phyloP scores from a whole-genome alignment of 305 asterid species.

The Solanum hybrid region DNA sequence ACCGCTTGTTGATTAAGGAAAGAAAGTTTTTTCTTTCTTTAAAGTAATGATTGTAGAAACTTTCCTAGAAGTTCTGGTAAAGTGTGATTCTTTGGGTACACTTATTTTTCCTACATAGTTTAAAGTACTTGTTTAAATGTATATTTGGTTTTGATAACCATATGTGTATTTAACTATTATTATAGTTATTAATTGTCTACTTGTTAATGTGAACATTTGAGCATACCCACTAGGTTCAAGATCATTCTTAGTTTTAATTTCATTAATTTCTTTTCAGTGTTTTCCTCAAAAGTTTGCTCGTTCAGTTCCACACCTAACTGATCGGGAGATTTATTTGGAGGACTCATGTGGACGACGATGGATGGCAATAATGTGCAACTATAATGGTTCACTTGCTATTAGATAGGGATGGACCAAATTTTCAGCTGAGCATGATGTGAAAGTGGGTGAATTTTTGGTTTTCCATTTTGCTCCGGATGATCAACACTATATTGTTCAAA shows the following conservation, averaged over 20 bases:
- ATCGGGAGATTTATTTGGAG: constrained; percentile 17
- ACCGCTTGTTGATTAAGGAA: not conserved
- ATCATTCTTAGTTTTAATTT: not conserved
- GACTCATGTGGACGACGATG: constrained; percentile 12
- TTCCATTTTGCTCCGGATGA: not conserved
- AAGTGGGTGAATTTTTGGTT: constrained; percentile 13
- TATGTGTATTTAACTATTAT: not conserved
- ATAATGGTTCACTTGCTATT: constrained; percentile 6
- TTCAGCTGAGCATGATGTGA: constrained; percentile 3
- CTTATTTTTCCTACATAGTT: not conserved
- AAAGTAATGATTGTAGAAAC: not conserved
- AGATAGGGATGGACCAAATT: constrained; percentile 20
- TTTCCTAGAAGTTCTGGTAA: not conserved
- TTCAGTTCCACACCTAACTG: not conserved
- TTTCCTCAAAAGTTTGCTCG: constrained; percentile 9
- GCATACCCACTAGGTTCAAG: not conserved
- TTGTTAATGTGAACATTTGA: not conserved
- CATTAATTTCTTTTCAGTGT: constrained; percentile 4
- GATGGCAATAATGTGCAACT: not conserved
- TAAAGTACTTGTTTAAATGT: not conserved
- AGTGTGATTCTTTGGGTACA: not conserved
- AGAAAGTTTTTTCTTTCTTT: not conserved
- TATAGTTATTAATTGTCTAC: not conserved
- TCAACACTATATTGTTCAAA: constrained; percentile 11
- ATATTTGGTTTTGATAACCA: not conserved